Evolutionary conservation across 768 basidiomycete genomes (phyloP).

Genomic region (Naganishia antarctica): DNA sequence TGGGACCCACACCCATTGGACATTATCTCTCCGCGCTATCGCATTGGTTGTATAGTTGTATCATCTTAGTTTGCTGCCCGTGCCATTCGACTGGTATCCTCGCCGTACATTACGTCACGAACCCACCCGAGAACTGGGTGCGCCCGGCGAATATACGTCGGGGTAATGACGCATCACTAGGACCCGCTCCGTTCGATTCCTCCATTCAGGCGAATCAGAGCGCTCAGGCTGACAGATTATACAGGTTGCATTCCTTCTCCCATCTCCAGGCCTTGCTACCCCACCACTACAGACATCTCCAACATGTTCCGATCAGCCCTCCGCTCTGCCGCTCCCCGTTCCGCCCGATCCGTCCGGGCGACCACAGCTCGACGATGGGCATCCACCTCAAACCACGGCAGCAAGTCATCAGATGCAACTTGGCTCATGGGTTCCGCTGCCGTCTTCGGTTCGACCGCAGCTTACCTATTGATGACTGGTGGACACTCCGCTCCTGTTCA

Average conservation of each 20-base stretch:
- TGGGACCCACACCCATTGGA: too few species aligned
- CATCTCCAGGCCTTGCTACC: neutral
- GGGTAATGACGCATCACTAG: neutral
- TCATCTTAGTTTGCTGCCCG: too few species aligned
- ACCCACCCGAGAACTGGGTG: neutral
- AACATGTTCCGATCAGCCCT: slow-evolving; percentile 28
- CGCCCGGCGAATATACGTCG: too few species aligned
- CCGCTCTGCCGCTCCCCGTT: slow-evolving; percentile 19
- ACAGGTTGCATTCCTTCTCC: neutral
- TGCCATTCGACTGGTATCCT: neutral
- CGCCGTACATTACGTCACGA: neutral
- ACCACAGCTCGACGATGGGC: slow-evolving; percentile 28
- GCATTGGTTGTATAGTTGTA: too few species aligned
- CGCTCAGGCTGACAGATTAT: neutral
- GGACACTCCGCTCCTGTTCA: slow-evolving; percentile 17
- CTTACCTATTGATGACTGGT: slow-evolving; percentile 25
- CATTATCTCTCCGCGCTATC: too few species aligned
- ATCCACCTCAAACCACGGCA: slow-evolving; percentile 16
- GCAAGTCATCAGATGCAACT: slow-evolving; percentile 21
- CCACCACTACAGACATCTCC: neutral
- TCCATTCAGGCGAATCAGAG: slow-evolving; percentile 9
- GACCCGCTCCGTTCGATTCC: neutral
- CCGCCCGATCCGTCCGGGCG: slow-evolving; percentile 12
- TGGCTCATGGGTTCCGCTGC: slow-evolving; percentile 26
- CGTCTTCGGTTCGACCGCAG: slow-evolving; percentile 26